These are phyloP conservation scores for Paecilomyces formosus DNA, from an alignment of 2,329 filamentous ascomycete species.

Conservation along the genomic window DNA sequence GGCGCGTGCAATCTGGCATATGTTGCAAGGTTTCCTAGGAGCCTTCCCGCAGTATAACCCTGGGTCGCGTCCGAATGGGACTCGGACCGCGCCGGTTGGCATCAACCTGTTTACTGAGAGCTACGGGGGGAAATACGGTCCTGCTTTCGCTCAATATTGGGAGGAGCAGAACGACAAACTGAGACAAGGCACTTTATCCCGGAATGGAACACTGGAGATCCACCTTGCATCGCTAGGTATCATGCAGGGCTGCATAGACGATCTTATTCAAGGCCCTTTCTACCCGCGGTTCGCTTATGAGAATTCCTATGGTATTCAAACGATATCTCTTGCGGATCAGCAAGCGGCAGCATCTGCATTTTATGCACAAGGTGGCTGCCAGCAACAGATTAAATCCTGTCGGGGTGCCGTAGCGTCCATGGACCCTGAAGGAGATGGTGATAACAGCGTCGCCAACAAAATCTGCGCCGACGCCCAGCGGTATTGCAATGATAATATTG, in stretches of 20 bases:
- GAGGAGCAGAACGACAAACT: slow-evolving; percentile 53
- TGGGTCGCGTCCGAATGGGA: slow-evolving; percentile 2
- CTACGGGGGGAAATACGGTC: slow-evolving; percentile 64
- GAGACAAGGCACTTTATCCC: slow-evolving; percentile 42
- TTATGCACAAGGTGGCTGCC: slow-evolving; percentile 13
- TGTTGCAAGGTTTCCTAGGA: slow-evolving; percentile 40
- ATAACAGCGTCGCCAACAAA: slow-evolving; percentile 12
- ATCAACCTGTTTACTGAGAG: slow-evolving; percentile 60
- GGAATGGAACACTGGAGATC: slow-evolving; percentile 50
- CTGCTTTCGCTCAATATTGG: slow-evolving; percentile 52
- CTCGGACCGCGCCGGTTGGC: not conserved
- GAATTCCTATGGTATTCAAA: slow-evolving; percentile 52
- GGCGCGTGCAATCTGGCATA: slow-evolving; percentile 46
- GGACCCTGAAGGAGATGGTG: slow-evolving; percentile 14
- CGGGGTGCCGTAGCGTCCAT: slow-evolving; percentile 10
- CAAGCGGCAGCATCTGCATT: slow-evolving; percentile 34
- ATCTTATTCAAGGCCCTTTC: slow-evolving; percentile 45
- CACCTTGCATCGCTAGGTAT: slow-evolving; percentile 59
- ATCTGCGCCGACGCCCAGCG: slow-evolving; percentile 17
- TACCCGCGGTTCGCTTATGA: slow-evolving; percentile 34
- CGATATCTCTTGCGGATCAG: slow-evolving; percentile 14
- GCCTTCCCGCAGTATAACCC: slow-evolving; percentile 39
- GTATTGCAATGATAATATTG: slow-evolving; percentile 27
- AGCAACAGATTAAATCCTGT: slow-evolving; percentile 14
- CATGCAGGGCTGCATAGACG: slow-evolving; percentile 64